Conservation (phyloP, 805 yeast genomes). For the Cephaloascus albidus region DNA sequence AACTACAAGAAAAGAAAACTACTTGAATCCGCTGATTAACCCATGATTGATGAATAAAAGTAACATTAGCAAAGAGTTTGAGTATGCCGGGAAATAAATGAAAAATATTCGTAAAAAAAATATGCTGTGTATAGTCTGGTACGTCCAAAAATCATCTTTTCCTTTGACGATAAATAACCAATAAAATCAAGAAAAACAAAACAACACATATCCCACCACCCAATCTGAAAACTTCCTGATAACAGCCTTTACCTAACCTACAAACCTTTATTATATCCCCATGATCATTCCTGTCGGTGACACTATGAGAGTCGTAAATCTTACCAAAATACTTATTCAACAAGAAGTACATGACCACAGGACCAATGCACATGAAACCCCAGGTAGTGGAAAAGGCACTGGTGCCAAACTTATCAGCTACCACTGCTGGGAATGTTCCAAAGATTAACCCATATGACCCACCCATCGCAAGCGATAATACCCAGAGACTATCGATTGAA, state of each 20-base stretch:
- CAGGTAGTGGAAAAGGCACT: slow-evolving; percentile 62
- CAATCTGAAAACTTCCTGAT: slow-evolving; percentile 22
- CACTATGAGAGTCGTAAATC: slow-evolving; percentile 37
- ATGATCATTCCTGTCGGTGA: slow-evolving; percentile 24
- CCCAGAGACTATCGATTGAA: slow-evolving; percentile 24
- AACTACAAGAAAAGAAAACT: too few relatives aligned
- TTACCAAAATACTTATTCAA: slow-evolving; percentile 49
- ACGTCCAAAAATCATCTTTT: too few relatives aligned
- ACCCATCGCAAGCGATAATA: slow-evolving; percentile 51
- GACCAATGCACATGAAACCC: slow-evolving; percentile 71
- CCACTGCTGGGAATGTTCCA: slow-evolving; percentile 68
- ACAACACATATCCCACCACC: slow-evolving; percentile 20
- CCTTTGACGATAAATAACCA: slow-evolving; percentile 18
- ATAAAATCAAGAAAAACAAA: slow-evolving; percentile 12
- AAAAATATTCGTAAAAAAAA: too few relatives aligned
- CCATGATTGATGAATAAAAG: too few relatives aligned
- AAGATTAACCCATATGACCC: slow-evolving; percentile 60
- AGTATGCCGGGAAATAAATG: too few relatives aligned
- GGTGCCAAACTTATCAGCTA: slow-evolving; percentile 67
- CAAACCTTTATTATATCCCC: slow-evolving; percentile 12
- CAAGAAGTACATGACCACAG: slow-evolving; percentile 41
- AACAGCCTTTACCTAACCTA: slow-evolving; percentile 25
- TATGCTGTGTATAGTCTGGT: too few relatives aligned
- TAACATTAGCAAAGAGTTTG: too few relatives aligned
- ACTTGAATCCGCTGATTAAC: too few relatives aligned